Base-by-base conservation (phyloP, 1,284 basidiomycete species). In the Peniophora sp. region DNA sequence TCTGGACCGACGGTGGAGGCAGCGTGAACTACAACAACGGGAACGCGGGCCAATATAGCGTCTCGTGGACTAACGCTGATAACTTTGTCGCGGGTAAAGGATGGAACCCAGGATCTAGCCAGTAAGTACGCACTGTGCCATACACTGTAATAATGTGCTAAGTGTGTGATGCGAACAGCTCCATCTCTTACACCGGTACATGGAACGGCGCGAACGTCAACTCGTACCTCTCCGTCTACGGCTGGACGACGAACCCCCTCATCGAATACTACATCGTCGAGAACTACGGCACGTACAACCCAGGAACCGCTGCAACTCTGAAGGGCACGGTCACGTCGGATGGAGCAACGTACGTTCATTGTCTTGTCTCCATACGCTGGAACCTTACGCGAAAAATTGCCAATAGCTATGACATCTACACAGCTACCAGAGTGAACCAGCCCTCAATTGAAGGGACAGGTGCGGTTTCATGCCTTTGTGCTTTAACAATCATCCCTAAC, bases 201-300 rank as follows among this genome's bases (percentile, higher is more conserved):
- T 41, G 45, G 20, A 46, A 20, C 25, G 32, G 47, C 34, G 17
- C 58, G 2, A 45, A 51, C 43, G 56, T 56, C 12, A 59, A 56
- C 53, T 20, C 38, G 27, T 61, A 59, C 54, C 53, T 59, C 32
- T 57, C 51, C 35, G 58, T 61, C 36, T 60, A 58, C 50, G 58
- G 58, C 47, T 59, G 58, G 58, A 52, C 55, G 32, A 55, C 53
- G 44, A 55, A 48, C 57, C 57, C 57, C 52, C 49, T 72, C 49
- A 59, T 69, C 56, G 69, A 72, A 57, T 71, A 71, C 61, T 70
- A 70, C 61, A 63, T 71, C 59, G 56, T 63, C 47, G 71, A 73
- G 52, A 59, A 60, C 24, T 73, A 64, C 55, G 71, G 70, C 20
- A 60, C 58, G 14, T 71, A 69, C 58, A 67, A 73, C 62, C 71